phyloP scores from a whole-genome alignment of 2,329 filamentous ascomycete species.

The Aspergillus fischeri region DNA sequence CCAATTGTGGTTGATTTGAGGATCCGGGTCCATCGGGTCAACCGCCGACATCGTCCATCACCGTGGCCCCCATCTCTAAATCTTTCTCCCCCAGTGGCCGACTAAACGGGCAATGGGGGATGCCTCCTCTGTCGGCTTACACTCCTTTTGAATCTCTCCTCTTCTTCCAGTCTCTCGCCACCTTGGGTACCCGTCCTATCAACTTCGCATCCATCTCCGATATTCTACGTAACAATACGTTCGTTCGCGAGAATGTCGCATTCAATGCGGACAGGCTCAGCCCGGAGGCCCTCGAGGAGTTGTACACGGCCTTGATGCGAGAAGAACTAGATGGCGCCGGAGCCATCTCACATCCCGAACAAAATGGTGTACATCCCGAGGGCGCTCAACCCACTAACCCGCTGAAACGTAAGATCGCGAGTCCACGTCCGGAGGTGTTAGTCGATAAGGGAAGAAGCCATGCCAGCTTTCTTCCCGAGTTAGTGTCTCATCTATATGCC shows the following conservation, averaged over 20 bases:
- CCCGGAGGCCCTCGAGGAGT: constrained; percentile 71
- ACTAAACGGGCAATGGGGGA: constrained; percentile 45
- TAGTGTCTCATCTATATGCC: constrained; percentile 71
- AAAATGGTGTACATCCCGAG: constrained; percentile 26
- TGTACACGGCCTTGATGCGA: constrained; percentile 71
- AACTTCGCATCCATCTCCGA: constrained; percentile 71
- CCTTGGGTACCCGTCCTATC: constrained; percentile 60
- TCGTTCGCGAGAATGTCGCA: constrained; percentile 64
- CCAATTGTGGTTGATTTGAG: constrained; percentile 3
- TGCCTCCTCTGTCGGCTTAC: constrained; percentile 62
- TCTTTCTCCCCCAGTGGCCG: constrained; percentile 33
- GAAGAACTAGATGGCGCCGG: constrained; percentile 60
- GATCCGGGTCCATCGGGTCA: constrained; percentile 6
- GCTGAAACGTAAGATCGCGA: constrained; percentile 71
- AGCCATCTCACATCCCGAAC: constrained; percentile 26
- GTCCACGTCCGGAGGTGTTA: constrained; percentile 60
- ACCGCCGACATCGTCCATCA: constrained; percentile 19
- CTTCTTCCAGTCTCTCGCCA: constrained; percentile 73
- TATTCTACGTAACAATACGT: constrained; percentile 66
- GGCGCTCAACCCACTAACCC: constrained; percentile 45
- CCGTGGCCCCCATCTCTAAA: constrained; percentile 36
- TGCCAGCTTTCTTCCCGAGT: constrained; percentile 61
- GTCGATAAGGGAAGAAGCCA: constrained; percentile 62
- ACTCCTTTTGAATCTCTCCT: constrained; percentile 82
- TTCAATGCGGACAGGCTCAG: constrained; percentile 73